phyloP scores from a whole-genome alignment of 1,139 yeast genomes.

The Yamadazyma mexicana region DNA sequence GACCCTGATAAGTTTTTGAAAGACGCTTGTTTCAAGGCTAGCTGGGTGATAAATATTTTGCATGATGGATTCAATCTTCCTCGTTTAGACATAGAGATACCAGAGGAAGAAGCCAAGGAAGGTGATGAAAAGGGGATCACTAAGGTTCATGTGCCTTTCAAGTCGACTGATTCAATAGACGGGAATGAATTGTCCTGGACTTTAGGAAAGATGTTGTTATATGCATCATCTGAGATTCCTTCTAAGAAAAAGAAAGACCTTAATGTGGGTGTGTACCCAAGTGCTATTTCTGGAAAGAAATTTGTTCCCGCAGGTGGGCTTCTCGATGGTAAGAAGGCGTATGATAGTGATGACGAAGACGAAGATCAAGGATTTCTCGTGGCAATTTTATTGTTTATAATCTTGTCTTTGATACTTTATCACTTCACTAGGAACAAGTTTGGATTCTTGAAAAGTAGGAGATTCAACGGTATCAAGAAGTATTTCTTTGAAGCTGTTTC shows the following conservation, averaged over 20 bases:
- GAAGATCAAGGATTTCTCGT: conserved; percentile 17
- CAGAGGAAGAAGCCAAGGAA: conserved; percentile 17
- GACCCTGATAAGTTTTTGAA: conserved; percentile 48
- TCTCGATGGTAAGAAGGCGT: conserved; percentile 9
- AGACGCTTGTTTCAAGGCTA: conserved; percentile 79
- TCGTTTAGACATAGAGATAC: conserved; percentile 52
- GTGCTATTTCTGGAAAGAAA: conserved; percentile 42
- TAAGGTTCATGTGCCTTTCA: conserved; percentile 53
- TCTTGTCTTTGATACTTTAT: conserved; percentile 16
- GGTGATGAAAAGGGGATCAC: conserved; percentile 26
- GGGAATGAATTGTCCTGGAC: conserved; percentile 72
- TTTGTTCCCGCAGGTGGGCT: conserved; percentile 39
- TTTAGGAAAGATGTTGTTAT: conserved; percentile 57
- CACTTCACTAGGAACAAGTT: conserved; percentile 10
- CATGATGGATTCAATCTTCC: conserved; percentile 83
- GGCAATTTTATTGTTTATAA: conserved; percentile 17
- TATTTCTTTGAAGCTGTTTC: conserved; percentile 12
- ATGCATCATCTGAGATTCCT: conserved; percentile 55
- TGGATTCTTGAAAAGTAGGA: conserved; percentile 13
- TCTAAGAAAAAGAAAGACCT: conserved; percentile 21
- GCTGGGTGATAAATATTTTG: conserved; percentile 74
- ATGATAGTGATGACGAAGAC: conserved; percentile 24
- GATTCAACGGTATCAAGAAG: conserved; percentile 16
- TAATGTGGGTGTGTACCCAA: conserved; percentile 55
- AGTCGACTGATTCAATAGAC: conserved; percentile 57